Percentiles rank a stretch among this genome's conserved stretches.
Conservation (phyloP, 2,329 filamentous ascomycete species). For the Alternaria alternata region DNA sequence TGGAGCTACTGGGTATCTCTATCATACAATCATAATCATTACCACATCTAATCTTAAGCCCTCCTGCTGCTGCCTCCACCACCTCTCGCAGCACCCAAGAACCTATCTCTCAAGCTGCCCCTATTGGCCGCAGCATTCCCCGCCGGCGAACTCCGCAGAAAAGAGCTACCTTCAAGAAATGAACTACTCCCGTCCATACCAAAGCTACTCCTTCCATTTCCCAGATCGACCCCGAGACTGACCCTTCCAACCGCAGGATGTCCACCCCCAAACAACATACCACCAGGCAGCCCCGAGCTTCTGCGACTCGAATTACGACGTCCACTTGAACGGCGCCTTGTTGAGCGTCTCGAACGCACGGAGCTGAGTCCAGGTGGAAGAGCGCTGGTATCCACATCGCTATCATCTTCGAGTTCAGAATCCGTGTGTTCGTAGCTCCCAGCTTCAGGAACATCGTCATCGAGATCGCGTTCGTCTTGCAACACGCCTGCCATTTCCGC, state of each 20-base stretch:
- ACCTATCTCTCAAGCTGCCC: conserved; percentile 38
- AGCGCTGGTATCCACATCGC: conserved; percentile 33
- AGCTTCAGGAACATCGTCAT: conserved; percentile 62
- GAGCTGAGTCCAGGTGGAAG: conserved; percentile 29
- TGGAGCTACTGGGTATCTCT: conserved; percentile 10
- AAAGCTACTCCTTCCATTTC: conserved; percentile 40
- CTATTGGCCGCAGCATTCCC: conserved; percentile 35
- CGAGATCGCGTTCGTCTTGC: conserved; percentile 59
- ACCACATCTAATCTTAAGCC: conserved; percentile 1
- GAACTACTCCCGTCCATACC: conserved; percentile 48
- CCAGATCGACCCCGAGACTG: conserved; percentile 32
- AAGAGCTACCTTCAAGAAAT: conserved; percentile 48
- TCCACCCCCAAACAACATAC: conserved; percentile 8
- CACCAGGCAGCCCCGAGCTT: conserved; percentile 26
- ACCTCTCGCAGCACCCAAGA: conserved; percentile 35
- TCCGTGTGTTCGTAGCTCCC: conserved; percentile 64
- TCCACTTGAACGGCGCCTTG: conserved; percentile 31
- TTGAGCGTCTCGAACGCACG: conserved; percentile 29
- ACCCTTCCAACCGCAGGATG: conserved; percentile 16
- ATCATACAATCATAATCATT: conserved; percentile 8
- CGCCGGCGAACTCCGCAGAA: conserved; percentile 45
- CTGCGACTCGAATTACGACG: conserved; percentile 31
- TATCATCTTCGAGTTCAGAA: conserved; percentile 58
- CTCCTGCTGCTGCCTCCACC: conserved; percentile 22
- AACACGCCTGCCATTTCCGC: conserved; percentile 57